Percentiles rank a stretch among this genome's conserved stretches.
Evolutionary conservation across 352 stramenopile genomes (phyloP).

Genomic region (Phytophthora kernoviae): DNA sequence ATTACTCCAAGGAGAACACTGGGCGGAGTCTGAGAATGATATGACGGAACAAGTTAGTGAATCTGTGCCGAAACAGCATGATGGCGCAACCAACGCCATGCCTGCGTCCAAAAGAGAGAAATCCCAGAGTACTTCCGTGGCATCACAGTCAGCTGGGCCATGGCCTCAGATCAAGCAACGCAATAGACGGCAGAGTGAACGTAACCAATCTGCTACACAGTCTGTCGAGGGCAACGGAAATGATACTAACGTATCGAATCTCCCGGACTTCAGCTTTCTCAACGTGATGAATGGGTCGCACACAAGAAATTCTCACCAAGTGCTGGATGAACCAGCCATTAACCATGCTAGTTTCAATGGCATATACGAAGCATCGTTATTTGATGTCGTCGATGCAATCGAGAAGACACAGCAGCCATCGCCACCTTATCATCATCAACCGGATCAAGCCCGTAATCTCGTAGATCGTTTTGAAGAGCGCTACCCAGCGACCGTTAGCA

Average conservation of each 20-base stretch:
- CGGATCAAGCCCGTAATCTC: neutral
- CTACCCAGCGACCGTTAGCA: neutral
- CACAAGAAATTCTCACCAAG: neutral
- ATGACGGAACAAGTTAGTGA: too few species aligned
- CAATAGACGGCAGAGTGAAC: neutral
- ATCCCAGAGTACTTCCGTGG: too few species aligned
- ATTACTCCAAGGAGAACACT: too few species aligned
- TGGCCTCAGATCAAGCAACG: neutral
- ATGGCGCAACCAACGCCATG: too few species aligned
- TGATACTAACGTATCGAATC: neutral
- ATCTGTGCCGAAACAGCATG: too few species aligned
- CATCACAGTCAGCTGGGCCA: too few species aligned
- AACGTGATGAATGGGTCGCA: conserved; percentile 3
- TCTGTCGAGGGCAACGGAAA: neutral
- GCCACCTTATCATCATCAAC: neutral
- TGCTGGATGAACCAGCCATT: neutral
- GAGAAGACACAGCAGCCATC: conserved; percentile 18
- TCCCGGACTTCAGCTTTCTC: neutral
- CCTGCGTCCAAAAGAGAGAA: too few species aligned
- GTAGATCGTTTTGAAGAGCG: neutral
- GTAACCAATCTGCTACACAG: too few species aligned
- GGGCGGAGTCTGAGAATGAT: too few species aligned
- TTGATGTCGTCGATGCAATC: conserved; percentile 52
- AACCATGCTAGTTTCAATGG: conserved; percentile 19
- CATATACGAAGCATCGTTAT: conserved; percentile 52